Evolutionary conservation across 768 basidiomycete genomes (phyloP), one percentile per base, ranked within the genome.

Genomic region (Pholiota microspora): DNA sequence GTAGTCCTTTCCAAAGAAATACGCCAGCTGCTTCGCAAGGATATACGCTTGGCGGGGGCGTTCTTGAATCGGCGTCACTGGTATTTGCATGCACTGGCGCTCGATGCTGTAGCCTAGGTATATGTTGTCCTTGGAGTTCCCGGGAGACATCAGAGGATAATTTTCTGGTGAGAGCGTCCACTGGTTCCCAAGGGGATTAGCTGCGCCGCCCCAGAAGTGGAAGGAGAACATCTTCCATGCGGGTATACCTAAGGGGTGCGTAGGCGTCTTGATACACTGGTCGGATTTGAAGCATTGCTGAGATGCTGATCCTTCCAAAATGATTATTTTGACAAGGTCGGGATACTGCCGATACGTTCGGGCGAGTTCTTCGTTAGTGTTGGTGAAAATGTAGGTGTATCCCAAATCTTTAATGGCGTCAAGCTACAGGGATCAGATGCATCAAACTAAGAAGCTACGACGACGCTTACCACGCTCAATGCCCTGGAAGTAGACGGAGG

Each of bases 211-310:
- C 50, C 50, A 51, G 50, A 51, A 51, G 18, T 51, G 50, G 16
- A 51, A 51, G 9, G 50, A 51, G 27, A 51, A 51, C 50, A 51
- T 51, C 50, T 51, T 51, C 50, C 50, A 51, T 15, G 50, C 50
- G 10, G 50, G 50, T 16, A 51, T 44, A 7, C 50, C 50, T 0
- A 51, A 23, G 7, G 50, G 50, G 31, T 51, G 50, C 4, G 25
- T 40, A 2, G 40, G 27, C 24, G 25, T 31, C 23, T 51, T 51
- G 28, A 51, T 51, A 15, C 50, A 51, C 6, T 29, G 42, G 6
- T 27, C 25, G 27, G 38, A 38, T 15, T 16, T 18, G 27, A 51
- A 51, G 29, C 50, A 51, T 27, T 28, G n/a, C 4, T 12, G 27
- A 6, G 50, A 38, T 3, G 15, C 10, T 4, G 50, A 4, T 9